Evolutionary conservation across 2,329 filamentous ascomycete genomes (phyloP), one percentile per base, ranked within the genome.

Genomic region (Cryoendolithus antarcticus): DNA sequence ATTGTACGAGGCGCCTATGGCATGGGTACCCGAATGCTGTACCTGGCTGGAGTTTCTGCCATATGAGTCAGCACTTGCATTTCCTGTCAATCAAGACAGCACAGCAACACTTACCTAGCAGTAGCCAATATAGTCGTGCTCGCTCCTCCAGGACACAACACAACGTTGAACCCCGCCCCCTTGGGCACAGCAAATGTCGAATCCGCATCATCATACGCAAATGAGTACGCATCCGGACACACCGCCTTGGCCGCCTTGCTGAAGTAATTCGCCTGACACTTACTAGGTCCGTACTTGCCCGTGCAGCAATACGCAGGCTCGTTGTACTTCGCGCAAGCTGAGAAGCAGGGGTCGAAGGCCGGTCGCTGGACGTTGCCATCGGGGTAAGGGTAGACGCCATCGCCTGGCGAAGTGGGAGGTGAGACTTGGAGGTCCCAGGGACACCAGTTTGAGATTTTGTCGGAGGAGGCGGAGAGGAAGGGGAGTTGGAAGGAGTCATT

Each of bases 151-250:
- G 85, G 85, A 57, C 85, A 91, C 58, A 91, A 84, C 7, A 82
- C 70, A 9, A 91, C 70, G 57, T 88, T 76, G 67, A 82, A 91
- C 0, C 82, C 82, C 13, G 80, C 82, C 11, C 84, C 83, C 28
- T 64, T 61, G 3, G 69, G 69, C 27, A 72, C 69, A 50, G 74
- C 71, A 55, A 75, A 75, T 2, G 71, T 74, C 13, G 69, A 72
- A 9, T 62, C 66, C 47, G 71, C 64, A 46, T 75, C 72, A 48
- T 75, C 71, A 45, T 71, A 74, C n/a, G 72, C 69, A 57, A 74
- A 93, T 53, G 80, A 85, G 62, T 91, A 93, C 2, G 84, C 84
- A 60, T 93, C 85, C 1, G 85, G 84, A 55, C 85, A 93, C 9
- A 89, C 71, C 3, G 62, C 63, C 64, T 93, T 91, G 38, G 82